phyloP scores from a whole-genome alignment of 2,329 filamentous ascomycete genomes.

The Hypoxylon sp. region DNA sequence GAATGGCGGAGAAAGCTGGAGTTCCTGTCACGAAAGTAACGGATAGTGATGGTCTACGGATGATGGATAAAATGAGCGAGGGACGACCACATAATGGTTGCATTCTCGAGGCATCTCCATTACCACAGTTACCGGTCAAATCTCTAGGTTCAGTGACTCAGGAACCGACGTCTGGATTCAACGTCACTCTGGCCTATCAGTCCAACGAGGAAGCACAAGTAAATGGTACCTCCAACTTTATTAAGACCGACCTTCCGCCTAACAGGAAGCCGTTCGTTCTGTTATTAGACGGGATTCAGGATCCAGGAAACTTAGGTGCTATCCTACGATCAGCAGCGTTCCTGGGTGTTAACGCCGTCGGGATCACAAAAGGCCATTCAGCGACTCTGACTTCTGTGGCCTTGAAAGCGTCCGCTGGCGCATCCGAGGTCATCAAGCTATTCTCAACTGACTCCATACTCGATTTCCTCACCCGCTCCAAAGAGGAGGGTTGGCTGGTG shows the following conservation, averaged over 20 bases:
- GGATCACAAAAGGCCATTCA: slow-evolving; percentile 80
- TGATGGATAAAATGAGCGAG: slow-evolving; percentile 87
- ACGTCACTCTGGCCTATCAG: slow-evolving; percentile 75
- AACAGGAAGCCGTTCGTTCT: slow-evolving; percentile 78
- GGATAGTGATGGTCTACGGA: slow-evolving; percentile 69
- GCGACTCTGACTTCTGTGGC: slow-evolving; percentile 82
- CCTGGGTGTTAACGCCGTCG: slow-evolving; percentile 88
- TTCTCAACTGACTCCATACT: slow-evolving; percentile 78
- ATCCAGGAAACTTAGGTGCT: slow-evolving; percentile 91
- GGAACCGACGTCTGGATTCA: slow-evolving; percentile 66
- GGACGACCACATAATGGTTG: slow-evolving; percentile 91
- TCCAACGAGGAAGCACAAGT: slow-evolving; percentile 80
- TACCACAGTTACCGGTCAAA: slow-evolving; percentile 79
- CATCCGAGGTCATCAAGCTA: slow-evolving; percentile 83
- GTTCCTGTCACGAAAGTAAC: slow-evolving; percentile 71
- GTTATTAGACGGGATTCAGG: slow-evolving; percentile 81
- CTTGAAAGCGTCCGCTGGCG: slow-evolving; percentile 90
- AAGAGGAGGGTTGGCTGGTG: slow-evolving; percentile 82
- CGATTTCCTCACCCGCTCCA: slow-evolving; percentile 78
- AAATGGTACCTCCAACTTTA: slow-evolving; percentile 76
- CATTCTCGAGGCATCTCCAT: slow-evolving; percentile 86
- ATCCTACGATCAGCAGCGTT: slow-evolving; percentile 92
- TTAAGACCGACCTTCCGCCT: slow-evolving; percentile 56
- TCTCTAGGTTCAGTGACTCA: slow-evolving; percentile 68
- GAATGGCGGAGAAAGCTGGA: slow-evolving; percentile 63